A percentile compares a stretch with the other conserved stretches of the same genome.
These are phyloP conservation scores for Maudiozyma barnettii DNA, from an alignment of 805 yeast genomes.

Conservation along the genomic window DNA sequence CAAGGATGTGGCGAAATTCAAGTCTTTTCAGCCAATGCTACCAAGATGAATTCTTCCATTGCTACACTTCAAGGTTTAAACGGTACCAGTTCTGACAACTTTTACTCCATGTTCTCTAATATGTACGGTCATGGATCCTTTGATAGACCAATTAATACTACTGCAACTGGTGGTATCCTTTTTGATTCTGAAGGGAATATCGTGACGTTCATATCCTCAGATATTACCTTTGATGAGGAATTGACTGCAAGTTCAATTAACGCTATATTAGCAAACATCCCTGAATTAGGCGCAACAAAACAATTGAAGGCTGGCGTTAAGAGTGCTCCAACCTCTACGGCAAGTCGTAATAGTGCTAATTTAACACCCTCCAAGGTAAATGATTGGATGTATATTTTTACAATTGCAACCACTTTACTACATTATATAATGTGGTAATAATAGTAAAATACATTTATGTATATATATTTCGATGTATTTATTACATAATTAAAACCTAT, in stretches of 20 bases:
- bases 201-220: slow-evolving; percentile 47
- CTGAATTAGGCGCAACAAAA: background rate
- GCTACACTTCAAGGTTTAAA: slow-evolving; percentile 49
- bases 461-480: too few relatives aligned
- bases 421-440: background rate
- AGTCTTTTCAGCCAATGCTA: slow-evolving; percentile 31
- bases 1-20: slow-evolving; percentile 71
- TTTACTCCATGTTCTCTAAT: background rate
- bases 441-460: background rate
- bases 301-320: background rate
- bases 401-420: background rate
- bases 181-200: slow-evolving; percentile 53
- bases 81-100: slow-evolving; percentile 7
- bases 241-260: slow-evolving; percentile 36
- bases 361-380: too few relatives aligned
- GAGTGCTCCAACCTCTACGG: slow-evolving; percentile 3
- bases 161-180: slow-evolving; percentile 63
- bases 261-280: slow-evolving; percentile 31
- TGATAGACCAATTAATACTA: slow-evolving; percentile 38
- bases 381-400: too few relatives aligned
- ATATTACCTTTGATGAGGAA: slow-evolving; percentile 37
- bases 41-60: slow-evolving; percentile 55
- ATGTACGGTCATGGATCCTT: slow-evolving; percentile 36
- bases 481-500: too few relatives aligned
- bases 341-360: too few relatives aligned